Base-by-base conservation (phyloP, 2,329 filamentous ascomycete genomes). In the Talaromyces sp. region DNA sequence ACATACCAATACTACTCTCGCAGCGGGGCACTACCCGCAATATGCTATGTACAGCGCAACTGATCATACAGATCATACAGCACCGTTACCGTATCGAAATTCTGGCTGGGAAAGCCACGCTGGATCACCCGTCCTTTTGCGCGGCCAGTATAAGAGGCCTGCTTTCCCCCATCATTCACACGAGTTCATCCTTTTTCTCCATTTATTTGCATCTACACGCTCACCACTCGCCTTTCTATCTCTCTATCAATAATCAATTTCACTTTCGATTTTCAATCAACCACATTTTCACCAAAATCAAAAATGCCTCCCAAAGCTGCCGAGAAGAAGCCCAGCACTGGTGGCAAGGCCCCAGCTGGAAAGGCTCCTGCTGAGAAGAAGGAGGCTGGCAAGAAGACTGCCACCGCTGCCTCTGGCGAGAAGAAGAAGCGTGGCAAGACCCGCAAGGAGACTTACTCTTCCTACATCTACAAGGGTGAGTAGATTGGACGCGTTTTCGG, bases 381-480 rank as follows among this genome's bases (percentile, higher is more conserved):
- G 90, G 94, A 98, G 85, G 95, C 94, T 71, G 95, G 94, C 86
- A 99, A 99, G 92, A 99, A 98, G 91, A 98, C 95, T 62, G 75
- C 80, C 59, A 84, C 87, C 73, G 92, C 94, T 67, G 89, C 93
- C 68, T 89, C 92, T 79, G 95, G 95, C 71, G 95, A 98, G 76
- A 98, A 98, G 93, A 99, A 99, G 92, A 99, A 98, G 93, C 92
- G 95, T 79, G 96, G 93, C 86, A 99, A 99, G 93, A 92, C 93
- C 73, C 90, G 95, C 85, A 98, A 98, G 91, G 95, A 99, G 88
- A 99, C 95, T n/a, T 99, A 99, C 87, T 96, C 91, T 74, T 96
- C 92, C 64, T 99, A 99, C 89, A 99, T 99, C 85, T 99, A 98
- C 91, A 99, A 98, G 87, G 95, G 94, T 97, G 69, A 63, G 54